Evolutionary conservation across 306 rosid genomes (phyloP), one percentile per base, ranked within the genome.

Genomic region (Sphenostylis stenocarpa): DNA sequence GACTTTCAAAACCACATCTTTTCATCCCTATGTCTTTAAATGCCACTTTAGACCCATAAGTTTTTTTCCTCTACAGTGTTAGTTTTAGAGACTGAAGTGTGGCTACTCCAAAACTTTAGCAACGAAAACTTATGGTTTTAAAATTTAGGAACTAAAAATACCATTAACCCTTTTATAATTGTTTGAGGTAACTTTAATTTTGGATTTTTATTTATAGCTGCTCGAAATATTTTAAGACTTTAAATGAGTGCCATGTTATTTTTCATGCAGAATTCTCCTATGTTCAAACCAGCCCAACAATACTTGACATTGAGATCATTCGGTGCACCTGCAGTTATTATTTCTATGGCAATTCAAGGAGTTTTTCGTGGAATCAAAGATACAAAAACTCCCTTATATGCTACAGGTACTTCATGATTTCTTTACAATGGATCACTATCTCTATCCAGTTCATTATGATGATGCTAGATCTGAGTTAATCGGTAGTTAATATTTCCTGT

Each of bases 301-400:
- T 93, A 93, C 86, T 85, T 93, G 83, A 91, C 80, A 67, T 77
- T 93, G 85, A 87, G 97, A 80, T 85, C 98, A 3, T 88, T 89
- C 38, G 98, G 97, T 73, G 96, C 98, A 58, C 98, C 98, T 4
- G 96, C 97, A 8, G 91, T 91, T 83, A 86, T 93, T 88, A 87
- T 93, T 39, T 93, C 97, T 9, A 82, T 93, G 79, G 97, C 97
- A 45, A 89, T 89, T 85, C 98, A 93, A 87, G 98, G 98, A 44
- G 84, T 91, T 52, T 93, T 93, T 58, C 88, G 98, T 19, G 98
- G 98, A 84, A 84, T 87, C 70, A 93, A 88, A 80, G 97, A 93
- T 53, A 91, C 97, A 11, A 91, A 73, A 84, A 91, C 98, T 24
- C 98, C 98, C 73, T 80, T 93, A 80, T 91, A 88, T 26, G 98